Evolutionary conservation across 2,329 filamentous ascomycete genomes (phyloP).

Genomic region (Aureobasidium sp.): DNA sequence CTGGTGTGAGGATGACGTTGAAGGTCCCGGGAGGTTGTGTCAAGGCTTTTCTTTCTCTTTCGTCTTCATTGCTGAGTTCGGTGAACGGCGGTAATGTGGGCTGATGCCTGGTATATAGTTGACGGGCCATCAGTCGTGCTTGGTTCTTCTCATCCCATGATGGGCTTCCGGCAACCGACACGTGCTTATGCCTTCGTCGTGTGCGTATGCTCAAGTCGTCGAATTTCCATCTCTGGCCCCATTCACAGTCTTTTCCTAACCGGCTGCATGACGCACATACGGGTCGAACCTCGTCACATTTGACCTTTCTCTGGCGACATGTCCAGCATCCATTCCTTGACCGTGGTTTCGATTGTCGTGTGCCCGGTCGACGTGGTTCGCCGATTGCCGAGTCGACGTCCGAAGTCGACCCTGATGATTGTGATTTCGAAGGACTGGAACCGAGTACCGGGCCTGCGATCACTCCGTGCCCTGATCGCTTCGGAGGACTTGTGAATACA

Average conservation of each 20-base stretch:
- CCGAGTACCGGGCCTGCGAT: neutral
- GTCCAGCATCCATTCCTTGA: constrained; percentile 13
- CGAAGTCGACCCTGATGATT: constrained; percentile 2
- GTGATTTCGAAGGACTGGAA: constrained; percentile 6
- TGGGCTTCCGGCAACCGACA: constrained; percentile 43
- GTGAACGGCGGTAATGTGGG: constrained; percentile 46
- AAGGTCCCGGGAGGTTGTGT: constrained; percentile 47
- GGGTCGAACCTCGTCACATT: constrained; percentile 51
- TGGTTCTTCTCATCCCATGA: constrained; percentile 55
- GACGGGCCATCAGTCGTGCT: constrained; percentile 21
- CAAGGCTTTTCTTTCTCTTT: constrained; percentile 51
- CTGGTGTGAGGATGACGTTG: constrained; percentile 48
- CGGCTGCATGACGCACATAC: constrained; percentile 51
- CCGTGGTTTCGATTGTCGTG: constrained; percentile 9
- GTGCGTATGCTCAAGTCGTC: constrained; percentile 29
- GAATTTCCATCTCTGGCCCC: constrained; percentile 44
- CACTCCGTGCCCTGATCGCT: neutral
- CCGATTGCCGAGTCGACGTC: constrained; percentile 11
- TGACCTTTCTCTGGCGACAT: constrained; percentile 31
- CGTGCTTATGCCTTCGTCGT: constrained; percentile 31
- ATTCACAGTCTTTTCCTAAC: constrained; percentile 51
- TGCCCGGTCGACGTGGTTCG: neutral
- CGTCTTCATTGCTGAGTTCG: constrained; percentile 48
- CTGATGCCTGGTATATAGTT: constrained; percentile 10
- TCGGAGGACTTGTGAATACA: neutral